Percentiles rank a stretch among this genome's conserved stretches.
Conservation (phyloP, 164 flowering plant genomes). For the Buxus sempervirens region DNA sequence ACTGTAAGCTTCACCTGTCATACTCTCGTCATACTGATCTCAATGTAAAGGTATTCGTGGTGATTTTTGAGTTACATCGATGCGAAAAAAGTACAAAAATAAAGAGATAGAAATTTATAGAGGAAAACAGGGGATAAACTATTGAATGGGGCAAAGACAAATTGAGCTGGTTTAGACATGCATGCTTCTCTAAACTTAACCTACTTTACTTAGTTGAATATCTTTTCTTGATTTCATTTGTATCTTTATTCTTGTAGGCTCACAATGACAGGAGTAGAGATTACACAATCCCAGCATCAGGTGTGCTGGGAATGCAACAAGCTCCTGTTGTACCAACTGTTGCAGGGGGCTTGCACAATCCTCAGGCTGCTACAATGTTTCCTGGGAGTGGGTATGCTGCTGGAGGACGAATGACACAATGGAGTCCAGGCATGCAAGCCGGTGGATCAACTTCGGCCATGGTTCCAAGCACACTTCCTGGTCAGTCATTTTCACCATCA, state of each 20-base stretch:
- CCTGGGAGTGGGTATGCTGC: slow-evolving; percentile 29
- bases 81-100: slow-evolving; percentile 13
- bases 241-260: slow-evolving; percentile 34
- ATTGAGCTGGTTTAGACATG: no score
- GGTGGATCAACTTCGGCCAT: slow-evolving; percentile 32
- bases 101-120: slow-evolving; percentile 16
- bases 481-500: slow-evolving; percentile 37
- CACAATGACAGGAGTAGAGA: slow-evolving; percentile 83
- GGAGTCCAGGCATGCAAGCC: slow-evolving; percentile 51
- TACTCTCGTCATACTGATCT: slow-evolving; percentile 99
- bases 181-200: no score
- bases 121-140: slow-evolving; percentile 26
- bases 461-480: slow-evolving; percentile 39
- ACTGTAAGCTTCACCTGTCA: slow-evolving; percentile 98
- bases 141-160: slow-evolving; percentile 16
- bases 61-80: slow-evolving; percentile 33
- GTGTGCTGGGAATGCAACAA: slow-evolving; percentile 43
- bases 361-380: slow-evolving; percentile 34
- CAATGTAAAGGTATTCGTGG: slow-evolving; percentile 83
- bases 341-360: slow-evolving; percentile 49
- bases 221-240: not conserved
- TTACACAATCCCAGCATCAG: slow-evolving; percentile 60
- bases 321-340: slow-evolving; percentile 29
- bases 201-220: not conserved
- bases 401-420: slow-evolving; percentile 33